Base-by-base conservation (phyloP, 2,329 filamentous ascomycete genomes). In the Ophiocordyceps unilateralis region DNA sequence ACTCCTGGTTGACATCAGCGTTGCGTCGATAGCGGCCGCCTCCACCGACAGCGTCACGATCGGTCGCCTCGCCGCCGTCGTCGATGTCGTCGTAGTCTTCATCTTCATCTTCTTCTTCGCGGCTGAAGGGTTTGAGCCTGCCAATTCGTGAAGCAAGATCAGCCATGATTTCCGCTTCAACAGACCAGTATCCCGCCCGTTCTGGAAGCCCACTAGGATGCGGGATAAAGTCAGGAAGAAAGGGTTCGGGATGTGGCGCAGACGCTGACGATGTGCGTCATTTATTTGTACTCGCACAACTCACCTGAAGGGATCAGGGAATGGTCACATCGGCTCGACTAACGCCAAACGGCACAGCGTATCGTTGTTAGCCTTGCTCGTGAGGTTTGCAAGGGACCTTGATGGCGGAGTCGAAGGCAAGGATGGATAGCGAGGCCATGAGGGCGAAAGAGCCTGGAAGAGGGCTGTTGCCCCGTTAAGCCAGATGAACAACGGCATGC, bases 11-110 rank as follows among this genome's bases (percentile, higher is more conserved):
- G 42, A 59, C 56, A 44, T 71, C 70, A 7, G 66, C 67, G 42
- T 59, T 58, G 32, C 67, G 65, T n/a, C 62, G 60, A 43, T 65
- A 64, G 54, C 74, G 74, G 39, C 74, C 74, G n/a, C 75, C 74
- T 26, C 76, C 74, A 2, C 73, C 77, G 11, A 79, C 61, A 34
- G 64, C 70, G 44, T 56, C 52, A 41, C 47, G 45, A 45, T 52
- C 55, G 24, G 62, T 58, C 30, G 49, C 44, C 19, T 58, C 60
- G 41, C 59, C 60, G 5, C 51, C 44, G 44, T 62, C 59, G 40
- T 62, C 60, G 41, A 60, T 55, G 32, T 61, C 51, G 12, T 51
- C 49, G 30, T 48, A 48, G 17, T 47, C n/a, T n/a, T n/a, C 48
- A 22, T 44, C 32, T 17, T 34, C 60, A 5, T 51, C 44, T 42